phyloP scores from a whole-genome alignment of 768 basidiomycete species.

The Macrocybe gigantea region DNA sequence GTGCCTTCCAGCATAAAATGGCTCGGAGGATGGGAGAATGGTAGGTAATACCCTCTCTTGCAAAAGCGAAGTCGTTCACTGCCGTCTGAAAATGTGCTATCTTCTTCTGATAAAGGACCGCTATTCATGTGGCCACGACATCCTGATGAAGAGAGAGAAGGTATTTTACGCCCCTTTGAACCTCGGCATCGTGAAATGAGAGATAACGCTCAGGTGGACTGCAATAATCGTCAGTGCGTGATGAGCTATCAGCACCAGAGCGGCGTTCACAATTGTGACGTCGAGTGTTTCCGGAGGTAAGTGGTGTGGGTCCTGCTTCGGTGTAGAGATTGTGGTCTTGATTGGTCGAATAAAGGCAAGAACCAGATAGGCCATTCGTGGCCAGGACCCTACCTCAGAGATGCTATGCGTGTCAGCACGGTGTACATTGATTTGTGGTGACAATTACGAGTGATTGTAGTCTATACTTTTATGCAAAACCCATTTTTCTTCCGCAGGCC shows the following conservation, averaged over 20 bases:
- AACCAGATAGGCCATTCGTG: neutral
- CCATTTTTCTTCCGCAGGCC: no score
- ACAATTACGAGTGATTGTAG: no score
- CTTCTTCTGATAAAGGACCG: slow-evolving; percentile 24
- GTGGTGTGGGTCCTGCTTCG: slow-evolving; percentile 2
- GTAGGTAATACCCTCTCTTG: no score
- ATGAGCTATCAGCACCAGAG: slow-evolving; percentile 31
- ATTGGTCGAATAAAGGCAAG: neutral
- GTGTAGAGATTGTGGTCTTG: no score
- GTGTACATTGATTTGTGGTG: neutral
- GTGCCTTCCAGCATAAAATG: no score
- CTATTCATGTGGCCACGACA: slow-evolving; percentile 25
- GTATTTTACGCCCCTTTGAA: slow-evolving; percentile 15
- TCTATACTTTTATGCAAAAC: neutral
- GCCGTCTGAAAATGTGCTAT: slow-evolving; percentile 19
- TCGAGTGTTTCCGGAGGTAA: slow-evolving; percentile 32
- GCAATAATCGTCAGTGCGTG: slow-evolving; percentile 30
- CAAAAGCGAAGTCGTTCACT: neutral
- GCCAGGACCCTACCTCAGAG: neutral
- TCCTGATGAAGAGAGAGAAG: slow-evolving; percentile 23
- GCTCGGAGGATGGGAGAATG: no score
- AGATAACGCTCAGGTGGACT: slow-evolving; percentile 37
- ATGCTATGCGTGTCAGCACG: slow-evolving; percentile 1
- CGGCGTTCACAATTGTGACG: slow-evolving; percentile 27
- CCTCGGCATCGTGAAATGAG: neutral